Evolutionary conservation across 768 basidiomycete genomes (phyloP).

Genomic region (Pulveroboletus ravenelii): DNA sequence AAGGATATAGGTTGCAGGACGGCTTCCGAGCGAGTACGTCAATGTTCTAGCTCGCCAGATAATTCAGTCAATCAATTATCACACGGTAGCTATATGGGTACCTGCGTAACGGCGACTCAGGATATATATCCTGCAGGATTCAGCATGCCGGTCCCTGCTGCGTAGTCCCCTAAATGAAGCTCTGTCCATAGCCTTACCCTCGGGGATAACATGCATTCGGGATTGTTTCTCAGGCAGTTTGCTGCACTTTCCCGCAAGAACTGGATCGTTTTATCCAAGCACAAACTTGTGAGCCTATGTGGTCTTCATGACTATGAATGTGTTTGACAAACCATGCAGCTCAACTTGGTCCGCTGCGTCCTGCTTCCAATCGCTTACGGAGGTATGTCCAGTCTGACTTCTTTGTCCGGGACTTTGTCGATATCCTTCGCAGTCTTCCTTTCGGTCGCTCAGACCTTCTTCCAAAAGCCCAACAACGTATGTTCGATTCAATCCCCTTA

Average conservation of each 20-base stretch:
- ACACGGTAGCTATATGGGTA: neutral
- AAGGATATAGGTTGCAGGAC: neutral
- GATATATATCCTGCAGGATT: neutral
- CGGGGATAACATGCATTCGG: constrained; percentile 14
- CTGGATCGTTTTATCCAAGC: constrained; percentile 66
- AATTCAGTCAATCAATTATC: no score
- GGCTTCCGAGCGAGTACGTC: no score
- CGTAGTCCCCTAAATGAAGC: neutral
- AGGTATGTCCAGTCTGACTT: constrained; percentile 5
- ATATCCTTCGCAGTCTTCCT: constrained; percentile 42
- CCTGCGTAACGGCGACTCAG: neutral
- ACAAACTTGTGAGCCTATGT: constrained; percentile 49
- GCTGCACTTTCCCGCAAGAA: constrained; percentile 64
- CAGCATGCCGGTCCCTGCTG: neutral
- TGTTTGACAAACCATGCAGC: constrained; percentile 29
- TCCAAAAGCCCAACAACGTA: constrained; percentile 56
- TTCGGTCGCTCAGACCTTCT: constrained; percentile 57
- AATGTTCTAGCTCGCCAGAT: no score
- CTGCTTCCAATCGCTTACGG: constrained; percentile 63
- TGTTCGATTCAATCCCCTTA: constrained; percentile 13
- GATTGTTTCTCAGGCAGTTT: constrained; percentile 59
- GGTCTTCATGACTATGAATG: neutral
- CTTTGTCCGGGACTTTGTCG: neutral
- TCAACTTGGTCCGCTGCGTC: constrained; percentile 59
- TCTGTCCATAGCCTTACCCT: neutral